Percentiles rank a stretch among this genome's conserved stretches.
phyloP scores from a whole-genome alignment of 1,284 basidiomycete genomes.

The Peniophora sp. region DNA sequence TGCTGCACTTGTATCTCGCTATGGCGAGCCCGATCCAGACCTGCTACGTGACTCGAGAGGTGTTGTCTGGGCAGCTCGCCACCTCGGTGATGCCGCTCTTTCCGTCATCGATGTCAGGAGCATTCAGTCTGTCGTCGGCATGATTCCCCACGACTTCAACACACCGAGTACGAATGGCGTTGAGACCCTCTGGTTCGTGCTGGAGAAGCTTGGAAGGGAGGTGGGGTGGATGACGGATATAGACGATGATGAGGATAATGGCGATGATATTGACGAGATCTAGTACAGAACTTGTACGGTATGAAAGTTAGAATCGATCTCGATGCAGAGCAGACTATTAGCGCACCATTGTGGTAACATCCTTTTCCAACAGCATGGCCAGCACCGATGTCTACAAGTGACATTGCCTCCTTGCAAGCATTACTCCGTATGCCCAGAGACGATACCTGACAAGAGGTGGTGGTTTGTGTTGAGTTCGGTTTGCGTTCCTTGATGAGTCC shows the following conservation, averaged over 20 bases:
- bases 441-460: too few relatives aligned
- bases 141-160: conserved; percentile 5
- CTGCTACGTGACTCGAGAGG: background rate
- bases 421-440: too few relatives aligned
- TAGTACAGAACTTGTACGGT: too few relatives aligned
- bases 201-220: background rate
- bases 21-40: background rate
- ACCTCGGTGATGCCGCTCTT: background rate
- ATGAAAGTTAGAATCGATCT: too few relatives aligned
- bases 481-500: too few relatives aligned
- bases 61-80: conserved; percentile 2
- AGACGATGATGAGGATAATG: background rate
- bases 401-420: too few relatives aligned
- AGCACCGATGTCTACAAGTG: too few relatives aligned
- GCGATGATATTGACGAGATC: background rate
- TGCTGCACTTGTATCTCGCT: conserved; percentile 7
- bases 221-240: background rate
- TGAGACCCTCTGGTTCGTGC: background rate
- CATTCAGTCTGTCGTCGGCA: conserved; percentile 7
- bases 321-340: too few relatives aligned
- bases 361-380: too few relatives aligned
- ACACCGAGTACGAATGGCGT: background rate
- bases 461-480: too few relatives aligned
- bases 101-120: conserved; percentile 5
- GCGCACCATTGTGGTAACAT: too few relatives aligned